Evolutionary conservation across 176 grass and related monocot species (phyloP).

Genomic region (Themeda triandra): DNA sequence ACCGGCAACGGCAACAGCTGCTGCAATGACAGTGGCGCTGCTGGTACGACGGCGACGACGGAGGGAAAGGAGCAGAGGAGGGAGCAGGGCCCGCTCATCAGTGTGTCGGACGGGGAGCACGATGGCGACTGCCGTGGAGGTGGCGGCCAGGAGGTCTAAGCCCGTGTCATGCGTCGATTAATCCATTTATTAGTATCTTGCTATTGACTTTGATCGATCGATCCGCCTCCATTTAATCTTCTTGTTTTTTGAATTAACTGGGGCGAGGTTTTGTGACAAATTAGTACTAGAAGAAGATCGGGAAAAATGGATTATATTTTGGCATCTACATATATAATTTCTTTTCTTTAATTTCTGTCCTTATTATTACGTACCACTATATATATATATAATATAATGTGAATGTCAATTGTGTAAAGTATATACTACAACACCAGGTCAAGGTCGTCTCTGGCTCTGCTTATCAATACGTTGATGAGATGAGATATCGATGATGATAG

Average conservation of each 20-base stretch:
- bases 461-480: too few relatives aligned
- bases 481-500: background rate
- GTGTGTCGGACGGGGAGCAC: conserved; percentile 35
- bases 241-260: background rate
- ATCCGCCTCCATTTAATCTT: conserved; percentile 20
- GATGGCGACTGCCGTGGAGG: conserved; percentile 46
- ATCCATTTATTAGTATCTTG: conserved; percentile 9
- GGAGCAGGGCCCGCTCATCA: conserved; percentile 40
- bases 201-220: conserved; percentile 34
- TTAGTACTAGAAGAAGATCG: background rate
- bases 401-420: too few relatives aligned
- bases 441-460: background rate
- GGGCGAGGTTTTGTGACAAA: conserved; percentile 24
- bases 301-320: conserved; percentile 15
- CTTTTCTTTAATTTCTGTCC: too few relatives aligned
- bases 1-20: too few relatives aligned
- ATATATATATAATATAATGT: too few relatives aligned
- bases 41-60: conserved; percentile 18
- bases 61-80: conserved; percentile 33
- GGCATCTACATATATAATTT: background rate
- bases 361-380: too few relatives aligned
- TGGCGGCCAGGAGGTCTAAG: conserved; percentile 31
- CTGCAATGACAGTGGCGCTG: background rate
- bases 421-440: too few relatives aligned
- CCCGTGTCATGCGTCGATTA: background rate